phyloP scores from a whole-genome alignment of 1,284 basidiomycete genomes.

The Puccinia polysora region DNA sequence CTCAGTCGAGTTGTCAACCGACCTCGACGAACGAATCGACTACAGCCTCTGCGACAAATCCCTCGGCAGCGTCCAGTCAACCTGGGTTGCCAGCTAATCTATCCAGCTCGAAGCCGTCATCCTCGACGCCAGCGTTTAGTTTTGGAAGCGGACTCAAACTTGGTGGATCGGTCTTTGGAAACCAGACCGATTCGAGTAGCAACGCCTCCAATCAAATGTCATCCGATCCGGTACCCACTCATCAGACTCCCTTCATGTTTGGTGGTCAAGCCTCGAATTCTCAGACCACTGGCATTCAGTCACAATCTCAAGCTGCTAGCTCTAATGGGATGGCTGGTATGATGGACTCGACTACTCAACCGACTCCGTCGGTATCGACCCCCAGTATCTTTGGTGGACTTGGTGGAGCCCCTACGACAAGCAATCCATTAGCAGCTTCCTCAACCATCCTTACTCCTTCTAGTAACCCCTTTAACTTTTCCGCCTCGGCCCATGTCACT shows the following conservation, averaged over 20 bases:
- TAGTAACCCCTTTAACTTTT: slow-evolving; percentile 4
- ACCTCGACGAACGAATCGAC: not conserved
- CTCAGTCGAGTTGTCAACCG: slow-evolving; percentile 5
- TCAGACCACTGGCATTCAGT: not conserved
- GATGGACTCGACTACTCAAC: slow-evolving; percentile 6
- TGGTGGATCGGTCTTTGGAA: not conserved
- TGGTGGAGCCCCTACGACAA: not conserved
- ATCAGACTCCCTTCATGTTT: slow-evolving; percentile 1
- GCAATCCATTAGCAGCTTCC: not conserved
- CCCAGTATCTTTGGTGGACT: slow-evolving; percentile 5
- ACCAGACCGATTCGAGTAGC: not conserved
- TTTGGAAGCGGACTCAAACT: slow-evolving; percentile 4
- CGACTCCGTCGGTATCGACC: not conserved
- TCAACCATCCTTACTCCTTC: not conserved
- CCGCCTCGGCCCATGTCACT: not conserved
- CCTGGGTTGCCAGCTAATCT: no score
- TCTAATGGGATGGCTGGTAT: slow-evolving; percentile 14
- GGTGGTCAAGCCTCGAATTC: not conserved
- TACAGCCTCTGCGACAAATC: no score
- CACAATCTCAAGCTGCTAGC: no score
- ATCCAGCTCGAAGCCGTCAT: not conserved
- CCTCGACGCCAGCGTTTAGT: not conserved
- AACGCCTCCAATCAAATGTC: not conserved
- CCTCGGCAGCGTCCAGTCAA: no score
- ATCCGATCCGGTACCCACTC: not conserved